Base-by-base conservation (phyloP, 192 early-diverging fungal genomes). In the Allomyces macrogynus region DNA sequence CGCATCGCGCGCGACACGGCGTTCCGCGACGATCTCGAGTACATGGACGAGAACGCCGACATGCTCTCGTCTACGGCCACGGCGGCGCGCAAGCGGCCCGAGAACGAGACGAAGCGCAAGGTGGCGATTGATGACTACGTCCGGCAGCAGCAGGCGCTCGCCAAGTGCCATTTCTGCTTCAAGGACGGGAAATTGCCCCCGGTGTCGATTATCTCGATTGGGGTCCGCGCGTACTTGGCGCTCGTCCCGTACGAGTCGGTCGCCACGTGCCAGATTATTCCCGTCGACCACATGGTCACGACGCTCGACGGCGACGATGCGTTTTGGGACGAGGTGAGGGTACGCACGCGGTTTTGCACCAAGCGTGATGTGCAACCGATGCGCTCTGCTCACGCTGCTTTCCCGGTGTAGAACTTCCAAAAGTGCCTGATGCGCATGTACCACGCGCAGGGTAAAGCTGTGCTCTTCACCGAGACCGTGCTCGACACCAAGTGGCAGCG, bases 381-480 rank as follows among this genome's bases (percentile, higher is more conserved):
- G 3, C 32, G 3, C 32, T 4, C 26, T 40, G 4, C 32, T 40
- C 32, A 40, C 32, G 7, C 32, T 26, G 26, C 26, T 26, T 1
- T 4, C 26, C 4, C 26, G 26, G 8, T 40, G 4, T 8, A 85
- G 69, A 99, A 99, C 68, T 99, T 99, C 73, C 85, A 90, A 84
- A 99, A 99, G 69, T 90, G 86, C 68, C 72, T 99, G 57, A 86
- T 92, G 62, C 83, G 80, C 63, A 93, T 95, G 89, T 89, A 89
- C 72, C 85, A 80, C 11, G 86, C 74, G 8, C 66, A 82, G 40
- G 76, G 80, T 24, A 75, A 81, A 65, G 81, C 81, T 14, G 83
- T 88, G 1, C 71, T 97, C 7, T 99, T 99, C 77, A 80, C 90
- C 67, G 95, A 99, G 65, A 88, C 90, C 5, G 90, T 93, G 1